Percentiles rank a stretch among this genome's conserved stretches.
phyloP scores from a whole-genome alignment of 179 eudicot genomes.

The Pouteria campechiana region DNA sequence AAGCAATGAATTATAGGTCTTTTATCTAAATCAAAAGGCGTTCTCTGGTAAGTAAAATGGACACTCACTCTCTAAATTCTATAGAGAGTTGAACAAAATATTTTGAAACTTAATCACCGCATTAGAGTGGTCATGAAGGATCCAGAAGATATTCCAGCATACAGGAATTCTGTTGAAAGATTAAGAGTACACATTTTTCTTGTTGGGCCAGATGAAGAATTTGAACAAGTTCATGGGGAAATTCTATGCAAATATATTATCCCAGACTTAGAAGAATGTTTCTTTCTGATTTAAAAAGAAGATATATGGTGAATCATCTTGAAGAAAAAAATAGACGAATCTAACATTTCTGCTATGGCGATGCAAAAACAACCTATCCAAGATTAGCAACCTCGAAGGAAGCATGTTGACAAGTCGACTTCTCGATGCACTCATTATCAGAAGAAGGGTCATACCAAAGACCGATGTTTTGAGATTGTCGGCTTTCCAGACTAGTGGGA shows the following conservation, averaged over 20 bases:
- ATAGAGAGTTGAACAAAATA: background rate
- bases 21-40: slow-evolving; percentile 3
- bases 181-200: slow-evolving; percentile 8
- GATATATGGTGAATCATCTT: background rate
- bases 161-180: too few relatives aligned
- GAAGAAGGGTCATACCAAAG: background rate
- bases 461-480: slow-evolving; percentile 1
- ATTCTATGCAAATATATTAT: slow-evolving; percentile 1
- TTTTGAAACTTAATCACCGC: slow-evolving; percentile 2
- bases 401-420: background rate
- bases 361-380: background rate
- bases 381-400: background rate
- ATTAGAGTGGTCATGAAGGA: background rate
- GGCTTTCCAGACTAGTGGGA: slow-evolving; percentile 6
- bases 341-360: slow-evolving; percentile 9
- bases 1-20: background rate
- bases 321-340: background rate
- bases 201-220: slow-evolving; percentile 5
- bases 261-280: slow-evolving; percentile 6
- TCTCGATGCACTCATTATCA: slow-evolving; percentile 3
- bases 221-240: slow-evolving; percentile 11
- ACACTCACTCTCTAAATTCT: background rate
- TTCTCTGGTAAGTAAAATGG: background rate
- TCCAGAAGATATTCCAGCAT: background rate
- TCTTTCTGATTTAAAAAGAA: slow-evolving; percentile 2